phyloP scores from a whole-genome alignment of 352 stramenopile genomes.

The Phytopythium helicoides region DNA sequence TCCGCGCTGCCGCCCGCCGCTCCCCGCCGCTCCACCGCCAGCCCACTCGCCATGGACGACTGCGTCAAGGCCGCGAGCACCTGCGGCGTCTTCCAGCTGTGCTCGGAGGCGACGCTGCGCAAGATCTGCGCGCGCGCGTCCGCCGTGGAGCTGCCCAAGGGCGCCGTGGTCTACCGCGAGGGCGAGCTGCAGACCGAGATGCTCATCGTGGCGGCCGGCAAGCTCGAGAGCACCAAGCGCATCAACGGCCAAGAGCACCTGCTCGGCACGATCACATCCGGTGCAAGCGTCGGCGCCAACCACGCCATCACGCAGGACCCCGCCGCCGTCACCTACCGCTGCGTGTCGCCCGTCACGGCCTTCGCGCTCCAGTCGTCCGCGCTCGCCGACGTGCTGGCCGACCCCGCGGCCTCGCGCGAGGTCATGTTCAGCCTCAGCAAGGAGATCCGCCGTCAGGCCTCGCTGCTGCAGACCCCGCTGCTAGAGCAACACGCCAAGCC shows the following conservation, averaged over 20 bases:
- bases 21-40: background rate
- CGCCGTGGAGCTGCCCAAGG: constrained; percentile 69
- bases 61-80: constrained; percentile 61
- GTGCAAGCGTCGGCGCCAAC: constrained; percentile 71
- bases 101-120: constrained; percentile 76
- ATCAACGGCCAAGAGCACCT: constrained; percentile 85
- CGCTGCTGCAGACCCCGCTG: constrained; percentile 84
- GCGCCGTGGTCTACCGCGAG: constrained; percentile 76
- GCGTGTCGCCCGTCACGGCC: constrained; percentile 71
- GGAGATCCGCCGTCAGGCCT: constrained; percentile 85
- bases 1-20: too few species aligned
- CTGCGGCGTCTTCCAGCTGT: constrained; percentile 80
- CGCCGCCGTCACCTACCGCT: constrained; percentile 74
- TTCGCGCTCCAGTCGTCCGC: constrained; percentile 71
- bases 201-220: constrained; percentile 66
- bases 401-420: constrained; percentile 73
- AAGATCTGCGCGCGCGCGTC: constrained; percentile 67
- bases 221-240: constrained; percentile 70
- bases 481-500: constrained; percentile 90
- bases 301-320: constrained; percentile 80
- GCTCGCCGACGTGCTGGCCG: constrained; percentile 72
- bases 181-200: constrained; percentile 79
- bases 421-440: constrained; percentile 87
- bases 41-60: constrained; percentile 41
- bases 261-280: constrained; percentile 44